Percentiles rank a stretch among this genome's conserved stretches.
Conservation (phyloP, 352 stramenopile genomes). For the Thraustochytrium sp. region DNA sequence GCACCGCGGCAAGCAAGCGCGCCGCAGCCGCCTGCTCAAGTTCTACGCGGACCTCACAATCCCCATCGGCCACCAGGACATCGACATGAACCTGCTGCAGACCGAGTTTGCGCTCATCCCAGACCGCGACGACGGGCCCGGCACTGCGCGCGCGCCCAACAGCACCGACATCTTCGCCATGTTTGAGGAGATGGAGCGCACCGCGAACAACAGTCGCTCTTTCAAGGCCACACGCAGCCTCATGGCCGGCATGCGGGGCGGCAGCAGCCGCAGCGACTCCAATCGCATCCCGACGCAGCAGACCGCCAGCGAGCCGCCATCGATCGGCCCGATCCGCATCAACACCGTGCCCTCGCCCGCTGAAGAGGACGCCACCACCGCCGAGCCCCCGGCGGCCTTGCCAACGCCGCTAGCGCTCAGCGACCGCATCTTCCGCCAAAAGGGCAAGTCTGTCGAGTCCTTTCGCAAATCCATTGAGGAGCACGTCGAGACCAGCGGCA, state of each 20-base stretch:
- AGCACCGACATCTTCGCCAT: slow-evolving; percentile 51
- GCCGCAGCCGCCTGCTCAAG: not conserved
- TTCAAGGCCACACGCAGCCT: too few species aligned
- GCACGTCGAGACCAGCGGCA: slow-evolving; percentile 28
- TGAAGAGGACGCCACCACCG: too few species aligned
- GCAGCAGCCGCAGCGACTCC: too few species aligned
- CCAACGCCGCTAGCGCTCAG: too few species aligned
- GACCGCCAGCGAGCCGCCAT: too few species aligned
- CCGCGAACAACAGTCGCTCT: too few species aligned
- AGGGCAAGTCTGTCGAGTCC: slow-evolving; percentile 30
- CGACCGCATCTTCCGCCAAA: slow-evolving; percentile 10
- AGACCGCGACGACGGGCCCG: slow-evolving; percentile 26
- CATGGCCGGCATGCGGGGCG: too few species aligned
- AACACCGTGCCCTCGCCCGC: too few species aligned
- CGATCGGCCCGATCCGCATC: too few species aligned
- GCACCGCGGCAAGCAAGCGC: not conserved
- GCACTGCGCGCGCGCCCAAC: slow-evolving; percentile 50
- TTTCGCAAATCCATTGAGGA: slow-evolving; percentile 49
- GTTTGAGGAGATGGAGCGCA: slow-evolving; percentile 41
- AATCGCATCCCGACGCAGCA: too few species aligned
- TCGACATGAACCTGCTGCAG: slow-evolving; percentile 37
- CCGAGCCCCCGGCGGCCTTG: too few species aligned
- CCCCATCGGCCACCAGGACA: slow-evolving; percentile 13
- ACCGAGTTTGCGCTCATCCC: not conserved
- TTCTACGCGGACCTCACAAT: slow-evolving; percentile 25